These are phyloP conservation scores for Trichoderma lentiforme DNA, from an alignment of 2,329 filamentous ascomycete species.

Conservation along the genomic window DNA sequence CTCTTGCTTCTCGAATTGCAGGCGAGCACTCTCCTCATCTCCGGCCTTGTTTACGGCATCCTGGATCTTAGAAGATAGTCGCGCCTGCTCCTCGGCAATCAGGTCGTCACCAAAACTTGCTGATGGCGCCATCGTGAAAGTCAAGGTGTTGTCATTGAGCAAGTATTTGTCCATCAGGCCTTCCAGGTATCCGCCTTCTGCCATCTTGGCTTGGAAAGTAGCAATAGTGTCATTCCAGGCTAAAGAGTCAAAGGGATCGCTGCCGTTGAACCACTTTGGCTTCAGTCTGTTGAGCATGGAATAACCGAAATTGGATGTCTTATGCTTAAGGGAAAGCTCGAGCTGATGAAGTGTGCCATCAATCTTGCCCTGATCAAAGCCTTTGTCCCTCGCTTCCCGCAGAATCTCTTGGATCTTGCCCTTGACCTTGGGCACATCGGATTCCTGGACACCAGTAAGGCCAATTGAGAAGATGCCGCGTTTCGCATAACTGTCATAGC, in stretches of 20 bases:
- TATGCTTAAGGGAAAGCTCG: slow-evolving; percentile 91
- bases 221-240: slow-evolving; percentile 88
- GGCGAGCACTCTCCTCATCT: slow-evolving; percentile 66
- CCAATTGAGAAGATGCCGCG: slow-evolving; percentile 86
- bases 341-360: slow-evolving; percentile 92
- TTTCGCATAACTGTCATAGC: slow-evolving; percentile 77
- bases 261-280: slow-evolving; percentile 91
- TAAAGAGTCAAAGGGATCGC: slow-evolving; percentile 85
- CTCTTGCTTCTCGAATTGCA: slow-evolving; percentile 73
- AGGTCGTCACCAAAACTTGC: slow-evolving; percentile 70
- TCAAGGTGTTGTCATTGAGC: slow-evolving; percentile 79
- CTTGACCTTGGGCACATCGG: slow-evolving; percentile 74
- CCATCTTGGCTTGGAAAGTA: slow-evolving; percentile 74
- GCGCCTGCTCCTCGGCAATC: slow-evolving; percentile 69
- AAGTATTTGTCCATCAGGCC: slow-evolving; percentile 84
- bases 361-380: slow-evolving; percentile 87
- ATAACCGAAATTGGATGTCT: slow-evolving; percentile 93
- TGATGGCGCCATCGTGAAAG: slow-evolving; percentile 92
- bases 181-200: slow-evolving; percentile 77
- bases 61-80: slow-evolving; percentile 71
- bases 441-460: slow-evolving; percentile 80
- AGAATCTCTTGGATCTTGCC: slow-evolving; percentile 70
- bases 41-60: slow-evolving; percentile 67
- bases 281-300: slow-evolving; percentile 84
- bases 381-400: slow-evolving; percentile 64